Conservation (phyloP, 257 asterid species). For the Nicotiana noctiflora region DNA sequence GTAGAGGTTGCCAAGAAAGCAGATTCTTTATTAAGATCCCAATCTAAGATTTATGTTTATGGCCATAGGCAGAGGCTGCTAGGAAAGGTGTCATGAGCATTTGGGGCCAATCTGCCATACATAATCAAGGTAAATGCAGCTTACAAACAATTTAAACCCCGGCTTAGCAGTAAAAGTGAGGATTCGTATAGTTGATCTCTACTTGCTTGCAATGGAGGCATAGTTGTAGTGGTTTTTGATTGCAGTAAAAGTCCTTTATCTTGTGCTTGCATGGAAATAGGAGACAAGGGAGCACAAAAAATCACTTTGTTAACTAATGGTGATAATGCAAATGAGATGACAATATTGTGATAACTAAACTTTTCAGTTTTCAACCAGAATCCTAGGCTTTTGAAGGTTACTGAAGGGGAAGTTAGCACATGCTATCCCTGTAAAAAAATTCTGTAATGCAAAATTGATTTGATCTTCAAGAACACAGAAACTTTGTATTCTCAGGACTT, state of each 20-base stretch:
- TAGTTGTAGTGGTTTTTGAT: too few relatives aligned
- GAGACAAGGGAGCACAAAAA: conserved; percentile 23
- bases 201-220: too few relatives aligned
- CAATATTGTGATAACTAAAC: conserved; percentile 18
- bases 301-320: conserved; percentile 25
- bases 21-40: too few relatives aligned
- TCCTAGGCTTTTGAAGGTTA: conserved; percentile 18
- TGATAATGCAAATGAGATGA: conserved; percentile 18
- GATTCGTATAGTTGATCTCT: too few relatives aligned
- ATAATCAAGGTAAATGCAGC: conserved; percentile 10
- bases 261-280: too few relatives aligned
- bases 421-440: too few relatives aligned
- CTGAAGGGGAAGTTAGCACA: not conserved
- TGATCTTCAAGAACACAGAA: too few relatives aligned
- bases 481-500: too few relatives aligned
- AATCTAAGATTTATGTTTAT: conserved; percentile 11
- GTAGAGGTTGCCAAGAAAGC: too few relatives aligned
- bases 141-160: too few relatives aligned
- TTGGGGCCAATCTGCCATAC: conserved; percentile 24
- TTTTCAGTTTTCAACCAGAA: conserved; percentile 12
- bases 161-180: not conserved
- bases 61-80: conserved; percentile 11
- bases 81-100: conserved; percentile 22
- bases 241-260: too few relatives aligned
- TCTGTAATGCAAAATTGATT: too few relatives aligned